Base-by-base conservation (phyloP, 1,139 yeast genomes). In the Meyerozyma carpophila region DNA sequence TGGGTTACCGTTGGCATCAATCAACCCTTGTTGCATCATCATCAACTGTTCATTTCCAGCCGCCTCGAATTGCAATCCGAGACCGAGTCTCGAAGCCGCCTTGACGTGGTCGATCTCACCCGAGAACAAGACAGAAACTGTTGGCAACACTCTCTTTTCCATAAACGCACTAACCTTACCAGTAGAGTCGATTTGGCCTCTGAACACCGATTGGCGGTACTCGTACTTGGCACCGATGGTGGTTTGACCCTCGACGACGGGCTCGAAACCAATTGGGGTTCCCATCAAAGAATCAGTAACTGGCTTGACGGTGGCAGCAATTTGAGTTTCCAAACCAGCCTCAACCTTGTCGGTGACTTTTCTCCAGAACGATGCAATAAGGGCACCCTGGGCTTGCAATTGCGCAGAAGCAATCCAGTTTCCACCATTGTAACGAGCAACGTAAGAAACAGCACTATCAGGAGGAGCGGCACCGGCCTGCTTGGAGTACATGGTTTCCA, bases 191-290 rank as follows among this genome's bases (percentile, higher is more conserved):
- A 93, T 63, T 68, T 91, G 96, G 59, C 98, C 98, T 69, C 98
- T 84, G 81, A 89, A 90, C 45, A 89, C 84, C 48, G 95, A 84
- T 70, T 90, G 95, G 73, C 97, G 90, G 79, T 90, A 94, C 73
- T 93, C 98, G 70, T 93, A 93, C 73, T 91, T 93, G 59, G 97
- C 96, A 68, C 97, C 98, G 47, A 93, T 66, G 50, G 97, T 87
- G 57, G 99, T 91, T 57, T 80, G 79, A 59, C 96, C 98, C 63
- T 91, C 97, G 47, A 89, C 76, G 43, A 84, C 82, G 39, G 95
- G 91, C 66, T 84, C 86, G 58, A 77, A 76, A 45, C 88, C 88
- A 52, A 88, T 81, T 50, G 94, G 88, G 46, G 87, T 81, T 48
- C 90, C 91, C 77, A 84, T 75, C 72, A 88, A 74, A 51, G 89